Evolutionary conservation across 2,329 filamentous ascomycete genomes (phyloP).

Genomic region (Phyllosticta citrichinensis): DNA sequence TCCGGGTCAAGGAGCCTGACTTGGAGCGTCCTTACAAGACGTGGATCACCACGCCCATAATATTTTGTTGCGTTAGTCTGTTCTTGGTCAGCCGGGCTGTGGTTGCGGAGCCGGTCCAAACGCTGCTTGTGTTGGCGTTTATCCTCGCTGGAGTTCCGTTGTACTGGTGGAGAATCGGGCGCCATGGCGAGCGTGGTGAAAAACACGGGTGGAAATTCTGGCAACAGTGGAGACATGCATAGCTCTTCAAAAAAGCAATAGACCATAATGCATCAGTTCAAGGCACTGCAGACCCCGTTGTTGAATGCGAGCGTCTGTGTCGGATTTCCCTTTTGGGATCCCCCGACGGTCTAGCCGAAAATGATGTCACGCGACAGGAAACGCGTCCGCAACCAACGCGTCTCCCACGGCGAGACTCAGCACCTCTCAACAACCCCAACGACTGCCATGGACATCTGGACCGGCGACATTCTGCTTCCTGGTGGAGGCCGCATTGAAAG

Average conservation of each 20-base stretch:
- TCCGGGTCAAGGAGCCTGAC: slow-evolving; percentile 76
- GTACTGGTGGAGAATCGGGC: slow-evolving; percentile 75
- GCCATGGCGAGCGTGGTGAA: slow-evolving; percentile 6
- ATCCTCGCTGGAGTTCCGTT: slow-evolving; percentile 75
- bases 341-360: not conserved
- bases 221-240: slow-evolving; percentile 4
- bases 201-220: slow-evolving; percentile 9
- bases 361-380: not conserved
- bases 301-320: not conserved
- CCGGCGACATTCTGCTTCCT: slow-evolving; percentile 23
- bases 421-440: not conserved
- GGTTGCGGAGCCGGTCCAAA: slow-evolving; percentile 85
- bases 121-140: slow-evolving; percentile 75
- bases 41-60: slow-evolving; percentile 94
- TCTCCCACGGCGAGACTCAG: not conserved
- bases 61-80: slow-evolving; percentile 94
- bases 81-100: slow-evolving; percentile 83
- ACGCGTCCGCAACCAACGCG: slow-evolving; percentile 4
- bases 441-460: slow-evolving; percentile 21
- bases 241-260: not conserved
- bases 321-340: not conserved
- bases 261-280: not conserved
- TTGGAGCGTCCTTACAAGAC: slow-evolving; percentile 87
- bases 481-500: slow-evolving; percentile 19
- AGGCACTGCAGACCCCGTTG: not conserved